These are phyloP conservation scores for Komagataella ulmi DNA, from an alignment of 805 yeast species.

Conservation along the genomic window DNA sequence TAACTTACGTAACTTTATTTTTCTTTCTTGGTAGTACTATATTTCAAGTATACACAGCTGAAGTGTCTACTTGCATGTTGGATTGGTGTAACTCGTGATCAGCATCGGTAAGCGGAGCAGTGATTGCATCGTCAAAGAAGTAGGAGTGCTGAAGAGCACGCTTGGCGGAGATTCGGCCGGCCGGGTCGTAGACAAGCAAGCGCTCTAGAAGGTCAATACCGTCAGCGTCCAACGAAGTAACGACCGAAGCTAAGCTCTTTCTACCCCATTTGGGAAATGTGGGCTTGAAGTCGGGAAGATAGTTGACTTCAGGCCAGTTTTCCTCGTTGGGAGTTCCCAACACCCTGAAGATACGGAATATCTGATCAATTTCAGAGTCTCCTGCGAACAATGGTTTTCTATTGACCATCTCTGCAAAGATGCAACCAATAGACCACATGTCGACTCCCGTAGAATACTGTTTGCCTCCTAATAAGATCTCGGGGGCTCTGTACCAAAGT, in stretches of 20 bases:
- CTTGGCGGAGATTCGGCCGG: slow-evolving; percentile 86
- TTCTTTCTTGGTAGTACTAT: background rate
- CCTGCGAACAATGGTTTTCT: slow-evolving; percentile 95
- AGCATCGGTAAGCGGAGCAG: slow-evolving; percentile 4
- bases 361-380: slow-evolving; percentile 94
- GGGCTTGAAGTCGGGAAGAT: slow-evolving; percentile 85
- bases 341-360: slow-evolving; percentile 81
- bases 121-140: slow-evolving; percentile 39
- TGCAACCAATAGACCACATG: slow-evolving; percentile 98
- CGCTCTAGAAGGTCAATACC: slow-evolving; percentile 77
- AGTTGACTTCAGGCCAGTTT: slow-evolving; percentile 87
- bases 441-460: slow-evolving; percentile 97
- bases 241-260: slow-evolving; percentile 54
- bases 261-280: slow-evolving; percentile 87
- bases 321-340: slow-evolving; percentile 93
- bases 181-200: slow-evolving; percentile 84
- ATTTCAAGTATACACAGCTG: slow-evolving; percentile 15
- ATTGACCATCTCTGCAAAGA: slow-evolving; percentile 95
- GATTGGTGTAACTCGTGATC: slow-evolving; percentile 18
- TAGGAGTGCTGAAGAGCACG: slow-evolving; percentile 86
- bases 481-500: slow-evolving; percentile 96
- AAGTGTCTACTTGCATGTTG: slow-evolving; percentile 21
- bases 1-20: background rate
- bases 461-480: slow-evolving; percentile 87
- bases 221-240: slow-evolving; percentile 61